Conservation (phyloP, 2,329 filamentous ascomycete species). For the Arthrobotrys pseudoclavata region DNA sequence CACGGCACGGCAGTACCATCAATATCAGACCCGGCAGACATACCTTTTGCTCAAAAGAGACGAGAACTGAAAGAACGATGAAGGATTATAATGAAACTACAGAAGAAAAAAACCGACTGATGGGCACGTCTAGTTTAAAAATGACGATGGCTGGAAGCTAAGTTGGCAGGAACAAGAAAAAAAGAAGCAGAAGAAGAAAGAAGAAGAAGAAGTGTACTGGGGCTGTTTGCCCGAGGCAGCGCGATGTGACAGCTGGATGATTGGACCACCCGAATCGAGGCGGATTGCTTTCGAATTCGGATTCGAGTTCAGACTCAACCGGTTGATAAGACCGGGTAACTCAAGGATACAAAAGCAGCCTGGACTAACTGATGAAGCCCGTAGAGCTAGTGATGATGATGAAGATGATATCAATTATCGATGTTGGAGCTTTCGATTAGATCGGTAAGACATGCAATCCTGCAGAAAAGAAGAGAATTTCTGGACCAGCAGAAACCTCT, state of each 20-base stretch:
- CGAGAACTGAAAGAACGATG: neutral
- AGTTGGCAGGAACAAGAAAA: neutral
- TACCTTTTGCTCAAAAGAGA: neutral
- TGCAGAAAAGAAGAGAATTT: neutral
- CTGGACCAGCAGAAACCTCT: constrained; percentile 16
- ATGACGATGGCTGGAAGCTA: constrained; percentile 11
- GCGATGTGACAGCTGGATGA: constrained; percentile 25
- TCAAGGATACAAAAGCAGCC: neutral
- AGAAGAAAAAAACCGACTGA: neutral
- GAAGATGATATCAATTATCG: neutral
- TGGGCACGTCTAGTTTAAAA: neutral
- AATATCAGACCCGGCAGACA: neutral
- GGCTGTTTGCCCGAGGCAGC: constrained; percentile 14
- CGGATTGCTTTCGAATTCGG: constrained; percentile 13
- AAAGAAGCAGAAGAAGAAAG: neutral
- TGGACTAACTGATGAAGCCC: no score
- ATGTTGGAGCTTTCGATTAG: neutral
- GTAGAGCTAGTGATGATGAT: neutral
- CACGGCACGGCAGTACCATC: neutral
- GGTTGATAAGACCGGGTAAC: neutral
- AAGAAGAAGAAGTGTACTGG: neutral
- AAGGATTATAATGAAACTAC: neutral
- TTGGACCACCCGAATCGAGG: constrained; percentile 31
- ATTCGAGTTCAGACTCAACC: neutral
- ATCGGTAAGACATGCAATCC: neutral